A percentile compares a stretch with the other conserved stretches of the same genome.
Conservation (phyloP, 2,329 filamentous ascomycete genomes). For the Mycosphaerella sp. region DNA sequence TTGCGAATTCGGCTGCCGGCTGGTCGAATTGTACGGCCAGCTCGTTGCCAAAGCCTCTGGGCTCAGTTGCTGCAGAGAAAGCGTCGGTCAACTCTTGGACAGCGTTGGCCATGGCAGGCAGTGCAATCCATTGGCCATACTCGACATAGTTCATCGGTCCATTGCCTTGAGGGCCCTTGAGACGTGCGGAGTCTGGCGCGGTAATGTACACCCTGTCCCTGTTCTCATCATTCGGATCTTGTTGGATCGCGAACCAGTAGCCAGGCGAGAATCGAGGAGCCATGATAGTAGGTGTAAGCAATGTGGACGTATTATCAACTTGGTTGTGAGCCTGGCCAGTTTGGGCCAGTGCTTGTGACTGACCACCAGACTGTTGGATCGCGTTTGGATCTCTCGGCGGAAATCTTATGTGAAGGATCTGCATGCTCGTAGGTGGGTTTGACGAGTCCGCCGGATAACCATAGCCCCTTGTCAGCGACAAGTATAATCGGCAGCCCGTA, state of each 20-base stretch:
- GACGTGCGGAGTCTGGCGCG: conserved; percentile 77
- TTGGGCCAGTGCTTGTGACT: conserved; percentile 19
- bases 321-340: conserved; percentile 10
- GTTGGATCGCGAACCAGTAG: conserved; percentile 81
- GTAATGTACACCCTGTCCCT: conserved; percentile 70
- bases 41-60: conserved; percentile 86
- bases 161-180: conserved; percentile 21
- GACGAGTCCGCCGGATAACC: conserved; percentile 52
- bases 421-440: conserved; percentile 84
- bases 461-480: conserved; percentile 81
- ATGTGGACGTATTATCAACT: conserved; percentile 33
- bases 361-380: conserved; percentile 11
- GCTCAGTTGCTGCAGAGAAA: conserved; percentile 61
- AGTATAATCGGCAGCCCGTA: conserved; percentile 83
- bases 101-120: conserved; percentile 69
- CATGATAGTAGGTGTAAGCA: conserved; percentile 34
- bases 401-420: conserved; percentile 94
- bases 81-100: conserved; percentile 69
- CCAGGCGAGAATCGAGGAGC: conserved; percentile 67
- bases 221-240: conserved; percentile 40
- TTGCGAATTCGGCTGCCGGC: conserved; percentile 72
- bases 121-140: conserved; percentile 69
- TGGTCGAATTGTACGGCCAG: conserved; percentile 93
- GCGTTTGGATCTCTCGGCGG: conserved; percentile 54
- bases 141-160: conserved; percentile 63